phyloP scores from a whole-genome alignment of 805 yeast genomes.

The Cyberlindnera bimundalis region DNA sequence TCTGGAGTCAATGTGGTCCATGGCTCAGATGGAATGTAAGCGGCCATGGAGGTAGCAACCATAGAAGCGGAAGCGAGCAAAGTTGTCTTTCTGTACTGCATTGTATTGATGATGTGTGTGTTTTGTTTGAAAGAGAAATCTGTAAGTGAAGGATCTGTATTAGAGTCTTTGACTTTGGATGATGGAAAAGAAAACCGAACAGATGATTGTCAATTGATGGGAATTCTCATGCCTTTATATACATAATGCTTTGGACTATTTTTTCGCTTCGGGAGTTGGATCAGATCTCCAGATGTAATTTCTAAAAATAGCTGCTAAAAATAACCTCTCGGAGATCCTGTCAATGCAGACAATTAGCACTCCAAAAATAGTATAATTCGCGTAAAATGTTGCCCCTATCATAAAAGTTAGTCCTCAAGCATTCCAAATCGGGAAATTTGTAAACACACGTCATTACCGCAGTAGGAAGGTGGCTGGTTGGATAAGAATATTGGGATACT shows the following conservation, averaged over 20 bases:
- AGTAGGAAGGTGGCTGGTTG: slow-evolving; percentile 20
- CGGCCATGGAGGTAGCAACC: slow-evolving; percentile 48
- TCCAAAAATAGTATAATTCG: background rate
- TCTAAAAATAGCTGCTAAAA: slow-evolving; percentile 10
- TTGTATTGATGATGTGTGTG: slow-evolving; percentile 20
- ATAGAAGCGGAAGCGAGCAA: slow-evolving; percentile 42
- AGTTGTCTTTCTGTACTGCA: slow-evolving; percentile 43
- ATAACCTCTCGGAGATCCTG: slow-evolving; percentile 2
- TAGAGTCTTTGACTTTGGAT: slow-evolving; percentile 4
- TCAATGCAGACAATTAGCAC: slow-evolving; percentile 5
- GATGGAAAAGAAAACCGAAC: too few relatives aligned
- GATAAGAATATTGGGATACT: slow-evolving; percentile 4
- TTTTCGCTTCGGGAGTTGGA: background rate
- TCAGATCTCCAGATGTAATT: slow-evolving; percentile 5
- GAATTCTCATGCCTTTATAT: slow-evolving; percentile 5
- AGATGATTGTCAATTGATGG: background rate
- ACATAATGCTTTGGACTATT: background rate
- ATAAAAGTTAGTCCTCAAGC: background rate
- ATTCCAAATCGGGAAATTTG: slow-evolving; percentile 9
- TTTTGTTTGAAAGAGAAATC: background rate
- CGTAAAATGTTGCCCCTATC: slow-evolving; percentile 1
- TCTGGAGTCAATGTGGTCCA: slow-evolving; percentile 44
- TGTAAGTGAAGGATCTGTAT: background rate
- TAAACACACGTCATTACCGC: slow-evolving; percentile 7
- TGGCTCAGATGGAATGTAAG: slow-evolving; percentile 59